A percentile compares a stretch with the other conserved stretches of the same genome.
These are phyloP conservation scores for Pichia sp. DNA, from an alignment of 1,139 yeast species.

Conservation along the genomic window DNA sequence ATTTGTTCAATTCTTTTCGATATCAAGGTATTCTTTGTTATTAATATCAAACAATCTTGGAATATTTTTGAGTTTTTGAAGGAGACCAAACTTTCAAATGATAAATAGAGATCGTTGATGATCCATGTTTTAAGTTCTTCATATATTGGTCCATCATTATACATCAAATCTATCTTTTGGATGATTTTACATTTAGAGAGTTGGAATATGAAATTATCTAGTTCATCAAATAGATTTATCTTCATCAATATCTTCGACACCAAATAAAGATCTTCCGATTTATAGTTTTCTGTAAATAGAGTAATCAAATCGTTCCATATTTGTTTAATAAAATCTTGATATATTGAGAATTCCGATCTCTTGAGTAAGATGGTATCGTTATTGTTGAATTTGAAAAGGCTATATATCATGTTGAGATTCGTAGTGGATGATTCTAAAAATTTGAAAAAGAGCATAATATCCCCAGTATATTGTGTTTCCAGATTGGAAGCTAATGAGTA, in stretches of 20 bases:
- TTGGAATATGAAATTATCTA: slow-evolving; percentile 41
- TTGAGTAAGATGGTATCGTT: slow-evolving; percentile 12
- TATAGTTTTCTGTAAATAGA: background rate
- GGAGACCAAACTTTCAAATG: slow-evolving; percentile 27
- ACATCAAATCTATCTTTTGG: slow-evolving; percentile 29
- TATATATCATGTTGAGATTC: slow-evolving; percentile 10
- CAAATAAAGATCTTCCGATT: background rate
- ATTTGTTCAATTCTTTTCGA: slow-evolving; percentile 60
- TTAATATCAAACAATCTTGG: slow-evolving; percentile 28
- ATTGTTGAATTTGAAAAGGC: slow-evolving; percentile 9
- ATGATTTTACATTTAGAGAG: slow-evolving; percentile 47
- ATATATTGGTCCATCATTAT: slow-evolving; percentile 34
- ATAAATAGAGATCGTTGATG: slow-evolving; percentile 39
- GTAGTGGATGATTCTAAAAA: slow-evolving; percentile 12
- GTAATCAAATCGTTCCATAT: slow-evolving; percentile 10
- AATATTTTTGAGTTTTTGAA: slow-evolving; percentile 21
- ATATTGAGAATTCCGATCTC: slow-evolving; percentile 17
- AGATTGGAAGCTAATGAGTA: slow-evolving; percentile 6
- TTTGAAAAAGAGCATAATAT: slow-evolving; percentile 7
- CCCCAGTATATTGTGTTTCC: background rate
- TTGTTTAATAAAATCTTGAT: slow-evolving; percentile 10
- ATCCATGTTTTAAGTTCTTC: slow-evolving; percentile 40
- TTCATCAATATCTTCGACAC: slow-evolving; percentile 16
- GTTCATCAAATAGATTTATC: slow-evolving; percentile 33
- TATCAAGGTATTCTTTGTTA: slow-evolving; percentile 46